A percentile compares a stretch with the other conserved stretches of the same genome.
Conservation (phyloP, 257 asterid genomes). For the Solanum habrochaites region DNA sequence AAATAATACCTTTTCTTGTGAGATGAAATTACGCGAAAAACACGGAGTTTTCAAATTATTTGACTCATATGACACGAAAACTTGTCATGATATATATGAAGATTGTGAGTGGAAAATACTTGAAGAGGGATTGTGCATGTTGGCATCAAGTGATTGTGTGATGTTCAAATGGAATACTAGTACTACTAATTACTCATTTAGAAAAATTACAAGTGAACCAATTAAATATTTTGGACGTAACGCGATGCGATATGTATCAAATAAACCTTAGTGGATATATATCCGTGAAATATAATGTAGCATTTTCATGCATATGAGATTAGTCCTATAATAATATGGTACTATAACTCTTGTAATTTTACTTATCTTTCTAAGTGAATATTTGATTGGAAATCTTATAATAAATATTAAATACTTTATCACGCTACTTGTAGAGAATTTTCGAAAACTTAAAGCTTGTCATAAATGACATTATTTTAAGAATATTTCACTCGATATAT, state of each 20-base stretch:
- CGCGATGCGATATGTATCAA: neutral
- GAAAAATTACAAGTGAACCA: neutral
- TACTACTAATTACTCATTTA: neutral
- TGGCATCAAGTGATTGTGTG: neutral
- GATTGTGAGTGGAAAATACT: neutral
- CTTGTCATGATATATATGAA: neutral
- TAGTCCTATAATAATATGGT: neutral
- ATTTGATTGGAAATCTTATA: neutral
- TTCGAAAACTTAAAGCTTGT: fast-evolving
- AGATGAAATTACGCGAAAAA: neutral
- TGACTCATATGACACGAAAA: neutral
- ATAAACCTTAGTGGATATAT: neutral
- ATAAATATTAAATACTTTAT: too few species aligned
- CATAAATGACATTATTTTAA: fast-evolving
- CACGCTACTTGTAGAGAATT: neutral
- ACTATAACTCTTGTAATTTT: neutral
- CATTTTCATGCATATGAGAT: neutral
- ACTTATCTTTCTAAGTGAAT: neutral
- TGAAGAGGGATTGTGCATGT: neutral
- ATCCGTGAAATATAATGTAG: neutral
- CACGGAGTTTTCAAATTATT: neutral
- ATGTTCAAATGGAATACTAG: neutral
- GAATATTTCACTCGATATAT: too few species aligned
- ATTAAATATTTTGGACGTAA: neutral
- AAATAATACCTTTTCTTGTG: neutral